phyloP scores from a whole-genome alignment of 23 red algal species.

The Gracilaria caudata region DNA sequence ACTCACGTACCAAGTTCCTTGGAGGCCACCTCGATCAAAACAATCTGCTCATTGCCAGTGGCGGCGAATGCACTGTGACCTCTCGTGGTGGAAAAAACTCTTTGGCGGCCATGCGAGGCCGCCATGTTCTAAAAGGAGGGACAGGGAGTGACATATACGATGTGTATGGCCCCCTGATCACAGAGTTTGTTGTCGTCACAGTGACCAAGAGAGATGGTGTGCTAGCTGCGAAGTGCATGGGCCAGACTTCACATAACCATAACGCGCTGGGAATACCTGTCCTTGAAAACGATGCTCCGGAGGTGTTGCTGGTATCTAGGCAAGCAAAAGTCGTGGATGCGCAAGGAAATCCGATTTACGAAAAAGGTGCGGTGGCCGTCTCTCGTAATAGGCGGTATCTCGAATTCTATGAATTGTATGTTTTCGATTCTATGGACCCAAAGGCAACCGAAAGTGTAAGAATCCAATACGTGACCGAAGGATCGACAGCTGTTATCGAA shows the following conservation, averaged over 20 bases:
- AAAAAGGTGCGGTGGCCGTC: background rate
- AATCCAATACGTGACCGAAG: background rate
- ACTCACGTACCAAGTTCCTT: background rate
- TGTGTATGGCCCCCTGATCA: background rate
- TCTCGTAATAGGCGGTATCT: no score
- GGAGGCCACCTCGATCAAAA: background rate
- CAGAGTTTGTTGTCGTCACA: slow-evolving; percentile 1
- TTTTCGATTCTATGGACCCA: background rate
- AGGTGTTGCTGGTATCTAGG: background rate
- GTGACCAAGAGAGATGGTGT: background rate
- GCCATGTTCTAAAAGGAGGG: background rate
- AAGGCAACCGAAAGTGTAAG: background rate
- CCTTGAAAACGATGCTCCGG: background rate
- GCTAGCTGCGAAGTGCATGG: background rate
- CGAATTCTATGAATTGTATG: no score
- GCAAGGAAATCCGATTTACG: background rate
- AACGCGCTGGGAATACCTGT: background rate
- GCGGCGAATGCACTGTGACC: slow-evolving; percentile 7
- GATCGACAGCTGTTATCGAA: background rate
- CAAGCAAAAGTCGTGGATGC: background rate
- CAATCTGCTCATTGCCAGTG: slow-evolving; percentile 21
- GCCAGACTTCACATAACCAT: background rate
- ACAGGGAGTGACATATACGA: background rate
- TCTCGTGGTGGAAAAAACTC: slow-evolving; percentile 12
- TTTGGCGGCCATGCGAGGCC: slow-evolving; percentile 10